A percentile compares a stretch with the other conserved stretches of the same genome.
Evolutionary conservation across 2,329 filamentous ascomycete genomes (phyloP).

Genomic region (Aspergillus fischeri): DNA sequence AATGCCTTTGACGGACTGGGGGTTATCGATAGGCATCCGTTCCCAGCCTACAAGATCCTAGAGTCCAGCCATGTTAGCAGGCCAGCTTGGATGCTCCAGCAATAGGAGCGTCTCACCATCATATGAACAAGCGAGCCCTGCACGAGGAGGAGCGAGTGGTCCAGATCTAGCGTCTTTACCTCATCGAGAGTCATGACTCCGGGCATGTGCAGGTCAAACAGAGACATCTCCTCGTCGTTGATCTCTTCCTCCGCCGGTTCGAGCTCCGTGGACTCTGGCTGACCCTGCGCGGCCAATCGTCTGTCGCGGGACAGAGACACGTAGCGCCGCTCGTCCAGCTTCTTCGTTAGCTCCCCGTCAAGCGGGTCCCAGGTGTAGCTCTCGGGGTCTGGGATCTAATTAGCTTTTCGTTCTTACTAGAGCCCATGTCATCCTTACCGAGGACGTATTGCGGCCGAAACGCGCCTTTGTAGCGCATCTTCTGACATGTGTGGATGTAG

Average conservation of each 20-base stretch:
- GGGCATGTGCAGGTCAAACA: slow-evolving; percentile 46
- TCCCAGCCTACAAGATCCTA: slow-evolving; percentile 48
- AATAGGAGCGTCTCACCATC: slow-evolving; percentile 29
- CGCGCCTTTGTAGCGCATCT: slow-evolving; percentile 49
- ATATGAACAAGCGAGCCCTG: slow-evolving; percentile 41
- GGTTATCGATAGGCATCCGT: slow-evolving; percentile 36
- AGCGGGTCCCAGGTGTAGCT: slow-evolving; percentile 43
- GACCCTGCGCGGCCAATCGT: slow-evolving; percentile 8
- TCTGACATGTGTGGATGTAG: slow-evolving; percentile 57
- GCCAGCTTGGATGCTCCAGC: background rate
- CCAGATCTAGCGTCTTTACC: slow-evolving; percentile 40
- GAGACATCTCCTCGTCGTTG: slow-evolving; percentile 40
- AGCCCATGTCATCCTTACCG: slow-evolving; percentile 29
- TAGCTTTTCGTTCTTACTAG: background rate
- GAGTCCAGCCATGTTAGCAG: background rate
- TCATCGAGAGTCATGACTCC: slow-evolving; percentile 43
- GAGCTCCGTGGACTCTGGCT: background rate
- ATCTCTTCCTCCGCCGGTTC: slow-evolving; percentile 17
- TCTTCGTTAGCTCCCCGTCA: slow-evolving; percentile 37
- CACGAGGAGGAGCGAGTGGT: slow-evolving; percentile 42
- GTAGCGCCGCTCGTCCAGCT: slow-evolving; percentile 42
- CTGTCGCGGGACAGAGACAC: slow-evolving; percentile 43
- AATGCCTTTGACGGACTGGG: slow-evolving; percentile 45
- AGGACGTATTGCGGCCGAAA: slow-evolving; percentile 48
- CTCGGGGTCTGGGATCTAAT: slow-evolving; percentile 39